Evolutionary conservation across 768 basidiomycete genomes (phyloP).

Genomic region (Boletus fagicola): DNA sequence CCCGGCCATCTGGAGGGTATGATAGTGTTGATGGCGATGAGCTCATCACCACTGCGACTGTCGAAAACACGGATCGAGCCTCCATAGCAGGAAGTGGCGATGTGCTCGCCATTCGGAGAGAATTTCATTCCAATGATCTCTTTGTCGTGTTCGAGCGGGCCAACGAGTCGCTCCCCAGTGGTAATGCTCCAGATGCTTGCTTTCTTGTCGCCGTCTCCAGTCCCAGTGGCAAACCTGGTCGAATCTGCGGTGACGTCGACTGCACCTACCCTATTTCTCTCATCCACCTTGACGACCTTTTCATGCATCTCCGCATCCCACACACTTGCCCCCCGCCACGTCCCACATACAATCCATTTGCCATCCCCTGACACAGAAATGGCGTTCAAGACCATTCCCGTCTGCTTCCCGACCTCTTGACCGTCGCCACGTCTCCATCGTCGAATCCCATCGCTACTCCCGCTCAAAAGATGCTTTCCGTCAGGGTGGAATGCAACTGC

Average conservation of each 20-base stretch:
- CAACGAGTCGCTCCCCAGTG: not conserved
- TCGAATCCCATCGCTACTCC: not conserved
- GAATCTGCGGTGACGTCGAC: not conserved
- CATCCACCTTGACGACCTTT: not conserved
- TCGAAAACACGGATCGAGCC: not conserved
- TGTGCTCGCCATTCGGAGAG: not conserved
- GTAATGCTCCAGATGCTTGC: not conserved
- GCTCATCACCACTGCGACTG: not conserved
- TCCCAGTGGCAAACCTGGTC: not conserved
- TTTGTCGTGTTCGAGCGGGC: not conserved
- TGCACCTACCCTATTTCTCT: fast-evolving
- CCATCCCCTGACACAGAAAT: not conserved
- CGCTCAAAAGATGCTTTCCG: not conserved
- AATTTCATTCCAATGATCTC: not conserved
- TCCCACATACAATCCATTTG: not conserved
- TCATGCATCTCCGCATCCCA: not conserved
- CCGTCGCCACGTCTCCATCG: not conserved
- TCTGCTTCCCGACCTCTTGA: not conserved
- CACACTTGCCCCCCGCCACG: not conserved
- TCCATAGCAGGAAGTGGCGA: not conserved
- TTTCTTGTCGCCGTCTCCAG: too few species aligned
- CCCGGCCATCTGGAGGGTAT: not conserved
- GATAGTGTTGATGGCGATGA: not conserved
- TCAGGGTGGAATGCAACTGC: not conserved
- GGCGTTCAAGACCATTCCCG: not conserved